phyloP scores from a whole-genome alignment of 192 early-diverging fungal species.

The Geranomyces variabilis region DNA sequence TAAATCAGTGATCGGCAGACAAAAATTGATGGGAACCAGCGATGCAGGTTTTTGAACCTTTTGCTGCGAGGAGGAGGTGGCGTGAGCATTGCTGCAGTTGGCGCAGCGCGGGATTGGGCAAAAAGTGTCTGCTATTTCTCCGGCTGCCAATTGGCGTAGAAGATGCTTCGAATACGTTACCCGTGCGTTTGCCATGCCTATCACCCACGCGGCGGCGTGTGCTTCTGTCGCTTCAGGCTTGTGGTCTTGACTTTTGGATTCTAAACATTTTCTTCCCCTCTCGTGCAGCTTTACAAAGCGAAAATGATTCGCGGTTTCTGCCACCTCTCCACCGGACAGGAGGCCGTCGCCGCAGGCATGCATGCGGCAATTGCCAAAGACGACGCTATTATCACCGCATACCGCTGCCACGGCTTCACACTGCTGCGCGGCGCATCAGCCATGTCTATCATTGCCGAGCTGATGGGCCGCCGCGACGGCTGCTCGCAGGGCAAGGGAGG shows the following conservation, averaged over 20 bases:
- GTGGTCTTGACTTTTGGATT: too few relatives aligned
- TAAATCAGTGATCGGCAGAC: slow-evolving; percentile 14
- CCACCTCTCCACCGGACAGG: slow-evolving; percentile 97
- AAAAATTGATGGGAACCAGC: not conserved
- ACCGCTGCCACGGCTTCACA: slow-evolving; percentile 98
- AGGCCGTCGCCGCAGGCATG: slow-evolving; percentile 92
- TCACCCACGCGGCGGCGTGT: too few relatives aligned
- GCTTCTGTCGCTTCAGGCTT: too few relatives aligned
- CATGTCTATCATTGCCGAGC: slow-evolving; percentile 51
- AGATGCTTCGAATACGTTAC: too few relatives aligned
- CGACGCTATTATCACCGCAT: slow-evolving; percentile 97
- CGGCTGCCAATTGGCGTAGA: too few relatives aligned
- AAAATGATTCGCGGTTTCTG: slow-evolving; percentile 98
- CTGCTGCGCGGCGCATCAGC: slow-evolving; percentile 74
- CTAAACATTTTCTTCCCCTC: too few relatives aligned
- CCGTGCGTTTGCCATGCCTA: too few relatives aligned
- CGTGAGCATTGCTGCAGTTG: too few relatives aligned
- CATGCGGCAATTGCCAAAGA: slow-evolving; percentile 83
- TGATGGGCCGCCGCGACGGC: slow-evolving; percentile 76
- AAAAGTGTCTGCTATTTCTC: too few relatives aligned
- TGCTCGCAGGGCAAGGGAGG: slow-evolving; percentile 95
- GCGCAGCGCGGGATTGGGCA: too few relatives aligned
- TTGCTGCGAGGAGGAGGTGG: not conserved
- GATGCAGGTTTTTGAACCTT: not conserved
- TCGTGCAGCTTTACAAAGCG: slow-evolving; percentile 81